Evolutionary conservation across 345 rosid genomes (phyloP).

Genomic region (Brassica cretica): DNA sequence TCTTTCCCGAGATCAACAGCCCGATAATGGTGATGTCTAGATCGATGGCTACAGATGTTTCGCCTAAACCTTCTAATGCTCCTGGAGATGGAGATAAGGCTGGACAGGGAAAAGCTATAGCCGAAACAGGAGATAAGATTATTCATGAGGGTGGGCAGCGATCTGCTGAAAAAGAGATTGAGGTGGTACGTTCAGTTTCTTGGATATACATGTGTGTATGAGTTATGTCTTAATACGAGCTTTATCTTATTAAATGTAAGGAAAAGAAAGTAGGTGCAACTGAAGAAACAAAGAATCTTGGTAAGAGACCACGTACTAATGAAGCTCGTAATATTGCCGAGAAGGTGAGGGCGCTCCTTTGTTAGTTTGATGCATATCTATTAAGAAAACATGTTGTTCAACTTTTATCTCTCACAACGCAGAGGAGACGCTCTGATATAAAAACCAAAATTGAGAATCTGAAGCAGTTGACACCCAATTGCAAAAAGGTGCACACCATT

Average conservation of each 20-base stretch:
- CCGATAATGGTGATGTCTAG: conserved; percentile 13
- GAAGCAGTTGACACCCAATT: conserved; percentile 5
- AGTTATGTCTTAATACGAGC: not conserved
- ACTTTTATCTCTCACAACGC: not conserved
- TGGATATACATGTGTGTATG: not conserved
- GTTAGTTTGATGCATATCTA: not conserved
- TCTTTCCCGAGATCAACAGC: not conserved
- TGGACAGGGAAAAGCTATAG: not conserved
- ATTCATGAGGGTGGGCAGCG: not conserved
- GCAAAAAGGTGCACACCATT: not conserved
- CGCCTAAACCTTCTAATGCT: not conserved
- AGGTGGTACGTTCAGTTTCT: conserved; percentile 1
- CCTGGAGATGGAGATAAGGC: not conserved
- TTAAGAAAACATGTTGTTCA: not conserved
- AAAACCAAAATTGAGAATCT: not conserved
- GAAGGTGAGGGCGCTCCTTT: conserved; percentile 3
- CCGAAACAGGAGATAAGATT: not conserved
- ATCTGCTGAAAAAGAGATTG: not conserved
- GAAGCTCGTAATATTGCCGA: not conserved
- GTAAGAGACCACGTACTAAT: conserved; percentile 22
- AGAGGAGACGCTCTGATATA: conserved; percentile 24
- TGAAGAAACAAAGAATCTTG: conserved; percentile 2
- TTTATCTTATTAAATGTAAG: not conserved
- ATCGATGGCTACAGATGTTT: not conserved
- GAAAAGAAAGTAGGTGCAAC: not conserved